phyloP scores from a whole-genome alignment of 768 basidiomycete species.

The Astraeus odoratus region DNA sequence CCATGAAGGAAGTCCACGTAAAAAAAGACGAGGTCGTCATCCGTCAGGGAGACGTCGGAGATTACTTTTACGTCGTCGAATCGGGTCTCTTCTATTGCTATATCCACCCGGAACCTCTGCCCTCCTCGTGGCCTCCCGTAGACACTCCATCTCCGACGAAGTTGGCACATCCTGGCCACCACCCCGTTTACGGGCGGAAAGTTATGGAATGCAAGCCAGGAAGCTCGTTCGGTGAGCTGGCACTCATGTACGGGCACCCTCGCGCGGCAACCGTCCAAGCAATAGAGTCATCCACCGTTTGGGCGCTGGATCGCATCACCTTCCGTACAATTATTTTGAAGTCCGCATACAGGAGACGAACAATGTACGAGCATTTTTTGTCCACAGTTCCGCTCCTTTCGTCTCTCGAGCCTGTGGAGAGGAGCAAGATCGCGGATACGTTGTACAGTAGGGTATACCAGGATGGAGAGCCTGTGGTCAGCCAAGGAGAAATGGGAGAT shows the following conservation, averaged over 20 bases:
- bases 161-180: slow-evolving; percentile 57
- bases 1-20: slow-evolving; percentile 86
- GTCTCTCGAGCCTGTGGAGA: slow-evolving; percentile 78
- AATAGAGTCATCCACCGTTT: slow-evolving; percentile 74
- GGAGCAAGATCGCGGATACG: slow-evolving; percentile 97
- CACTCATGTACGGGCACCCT: slow-evolving; percentile 96
- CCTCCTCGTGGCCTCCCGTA: slow-evolving; percentile 45
- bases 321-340: slow-evolving; percentile 97
- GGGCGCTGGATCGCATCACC: slow-evolving; percentile 95
- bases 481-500: slow-evolving; percentile 91
- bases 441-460: slow-evolving; percentile 75
- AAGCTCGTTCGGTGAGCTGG: slow-evolving; percentile 90
- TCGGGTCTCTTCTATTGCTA: slow-evolving; percentile 80
- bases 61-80: slow-evolving; percentile 97
- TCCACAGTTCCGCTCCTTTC: slow-evolving; percentile 84
- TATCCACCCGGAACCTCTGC: slow-evolving; percentile 60
- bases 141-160: slow-evolving; percentile 39
- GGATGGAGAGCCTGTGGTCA: slow-evolving; percentile 84
- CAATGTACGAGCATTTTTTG: slow-evolving; percentile 96
- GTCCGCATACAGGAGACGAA: slow-evolving; percentile 81
- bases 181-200: slow-evolving; percentile 68
- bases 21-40: slow-evolving; percentile 82
- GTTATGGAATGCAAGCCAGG: slow-evolving; percentile 84
- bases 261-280: slow-evolving; percentile 92
- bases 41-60: slow-evolving; percentile 93